Base-by-base conservation (phyloP, 208 protist genomes). In the Trypanosoma platydactyli region DNA sequence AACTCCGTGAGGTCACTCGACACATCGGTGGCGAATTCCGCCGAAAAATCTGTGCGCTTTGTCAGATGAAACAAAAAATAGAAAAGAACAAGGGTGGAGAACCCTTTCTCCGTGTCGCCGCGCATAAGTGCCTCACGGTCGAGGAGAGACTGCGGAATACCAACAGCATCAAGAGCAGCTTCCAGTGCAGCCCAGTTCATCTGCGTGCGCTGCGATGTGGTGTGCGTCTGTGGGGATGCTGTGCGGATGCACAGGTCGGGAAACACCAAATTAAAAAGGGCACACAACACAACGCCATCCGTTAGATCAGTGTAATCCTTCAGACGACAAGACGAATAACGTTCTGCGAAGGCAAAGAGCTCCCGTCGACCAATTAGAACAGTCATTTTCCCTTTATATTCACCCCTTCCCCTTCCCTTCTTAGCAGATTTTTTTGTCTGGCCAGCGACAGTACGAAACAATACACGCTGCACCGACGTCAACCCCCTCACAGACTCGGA, bases 301-400 rank as follows among this genome's bases (percentile, higher is more conserved):
- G 69, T 73, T 15, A 92, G 73, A 25, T 70, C 59, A 29, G 52
- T 64, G 77, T 86, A 92, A 54, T 91, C 84, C n/a, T 53, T 73
- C 30, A 91, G 64, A 12, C 64, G 77, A 2, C 68, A 61, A 2
- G 70, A 64, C 38, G 80, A 77, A 76, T 93, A 78, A 3, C 87
- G 78, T 58, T 93, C 87, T 12, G 84, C 87, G 53, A 94, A 94
- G 56, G 88, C 84, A 72, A 91, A 89, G 56, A 94, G 84, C 54
- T 94, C 83, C 64, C 85, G 79, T 53, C 73, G 70, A 15, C 87
- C 87, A 76, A 93, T 90, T 7, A 85, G 40, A 22, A 85, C 71
- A 25, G 59, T 64, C 22, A 68, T 71, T 48, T 51, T 24, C n/a
- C 22, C 33, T 61, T 44, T 5, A 25, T 38, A 13, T 51, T 48